These are phyloP conservation scores for Warburgia ugandensis DNA, from an alignment of 164 flowering plant species.

Conservation along the genomic window DNA sequence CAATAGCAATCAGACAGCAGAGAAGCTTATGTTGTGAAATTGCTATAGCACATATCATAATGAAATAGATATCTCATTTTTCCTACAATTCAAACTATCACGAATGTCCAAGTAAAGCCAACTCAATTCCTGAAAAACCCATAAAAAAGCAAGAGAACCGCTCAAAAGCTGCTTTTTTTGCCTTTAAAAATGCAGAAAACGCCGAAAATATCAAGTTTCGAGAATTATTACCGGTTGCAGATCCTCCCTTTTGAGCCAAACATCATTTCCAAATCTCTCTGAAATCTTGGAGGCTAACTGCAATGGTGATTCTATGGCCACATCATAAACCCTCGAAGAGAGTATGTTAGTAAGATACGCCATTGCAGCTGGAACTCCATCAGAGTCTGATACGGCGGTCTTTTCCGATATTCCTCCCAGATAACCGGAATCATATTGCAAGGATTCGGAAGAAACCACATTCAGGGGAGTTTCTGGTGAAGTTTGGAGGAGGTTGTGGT, in stretches of 20 bases:
- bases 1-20: neutral
- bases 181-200: too few species aligned
- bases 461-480: too few species aligned
- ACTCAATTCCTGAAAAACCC: neutral
- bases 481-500: too few species aligned
- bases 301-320: conserved; percentile 76
- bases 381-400: conserved; percentile 7
- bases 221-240: conserved; percentile 88
- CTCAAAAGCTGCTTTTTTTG: too few species aligned
- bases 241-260: conserved; percentile 92
- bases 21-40: too few species aligned
- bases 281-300: conserved; percentile 71
- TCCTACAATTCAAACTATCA: too few species aligned
- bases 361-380: conserved; percentile 31
- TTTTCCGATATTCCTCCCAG: conserved; percentile 52
- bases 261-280: conserved; percentile 45
- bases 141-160: neutral
- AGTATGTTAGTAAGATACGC: conserved; percentile 70
- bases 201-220: too few species aligned
- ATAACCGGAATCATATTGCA: conserved; percentile 71
- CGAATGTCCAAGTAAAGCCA: neutral
- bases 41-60: too few species aligned
- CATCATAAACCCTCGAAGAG: conserved; percentile 80
- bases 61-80: too few species aligned
- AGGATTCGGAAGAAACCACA: conserved; percentile 44